These are phyloP conservation scores for Verticillium zaregamsianum DNA, from an alignment of 2,329 filamentous ascomycete genomes.

Conservation along the genomic window DNA sequence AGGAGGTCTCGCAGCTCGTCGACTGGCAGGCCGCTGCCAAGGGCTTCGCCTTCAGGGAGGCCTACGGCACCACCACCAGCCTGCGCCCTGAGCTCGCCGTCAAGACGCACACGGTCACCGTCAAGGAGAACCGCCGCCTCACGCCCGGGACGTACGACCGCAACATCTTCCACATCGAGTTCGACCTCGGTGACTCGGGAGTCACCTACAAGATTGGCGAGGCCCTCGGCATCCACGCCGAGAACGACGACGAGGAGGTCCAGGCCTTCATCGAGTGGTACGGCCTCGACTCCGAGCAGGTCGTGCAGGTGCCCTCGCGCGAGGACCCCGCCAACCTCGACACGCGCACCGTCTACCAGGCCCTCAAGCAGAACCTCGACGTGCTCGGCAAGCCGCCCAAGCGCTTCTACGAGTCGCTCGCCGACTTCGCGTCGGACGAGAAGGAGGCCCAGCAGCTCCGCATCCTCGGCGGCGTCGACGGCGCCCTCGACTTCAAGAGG, in stretches of 20 bases:
- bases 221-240: conserved; percentile 91
- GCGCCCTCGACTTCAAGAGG: conserved; percentile 86
- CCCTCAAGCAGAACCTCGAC: conserved; percentile 86
- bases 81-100: conserved; percentile 83
- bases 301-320: conserved; percentile 88
- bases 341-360: conserved; percentile 89
- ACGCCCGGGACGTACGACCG: conserved; percentile 88
- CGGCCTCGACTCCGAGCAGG: conserved; percentile 72
- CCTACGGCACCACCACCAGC: conserved; percentile 67
- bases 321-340: conserved; percentile 73
- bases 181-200: conserved; percentile 86
- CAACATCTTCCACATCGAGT: conserved; percentile 99
- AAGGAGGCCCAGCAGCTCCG: conserved; percentile 77
- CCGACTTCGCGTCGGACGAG: conserved; percentile 80
- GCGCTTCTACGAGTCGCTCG: conserved; percentile 91
- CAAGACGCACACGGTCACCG: conserved; percentile 82
- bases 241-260: conserved; percentile 80
- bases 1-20: conserved; percentile 61
- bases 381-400: conserved; percentile 96
- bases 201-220: conserved; percentile 97
- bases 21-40: conserved; percentile 84
- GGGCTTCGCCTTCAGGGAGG: conserved; percentile 90
- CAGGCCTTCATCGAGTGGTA: conserved; percentile 87
- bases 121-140: conserved; percentile 92
- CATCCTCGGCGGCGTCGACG: conserved; percentile 71